Evolutionary conservation across 2,329 filamentous ascomycete genomes (phyloP), one percentile per base, ranked within the genome.

Genomic region (Metarhizium robertsii): DNA sequence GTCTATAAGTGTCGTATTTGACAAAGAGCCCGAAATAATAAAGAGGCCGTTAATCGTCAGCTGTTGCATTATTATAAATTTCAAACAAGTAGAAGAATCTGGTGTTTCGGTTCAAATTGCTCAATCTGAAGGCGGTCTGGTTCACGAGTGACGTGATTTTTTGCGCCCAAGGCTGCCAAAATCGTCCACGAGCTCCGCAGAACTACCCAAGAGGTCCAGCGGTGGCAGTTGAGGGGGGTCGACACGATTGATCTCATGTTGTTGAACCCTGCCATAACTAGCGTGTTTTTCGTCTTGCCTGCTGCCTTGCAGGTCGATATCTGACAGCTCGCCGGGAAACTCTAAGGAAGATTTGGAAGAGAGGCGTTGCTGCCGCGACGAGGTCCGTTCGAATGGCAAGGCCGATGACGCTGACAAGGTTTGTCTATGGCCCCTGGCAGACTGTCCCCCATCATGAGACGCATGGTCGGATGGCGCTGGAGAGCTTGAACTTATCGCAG

Each of bases 311-410:
- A 71, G 67, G 52, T 76, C 72, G 45, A 71, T 64, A 25, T 76
- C 72, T 25, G 68, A 74, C 53, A 75, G 70, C 18, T 77, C 76
- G 25, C 77, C 76, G 0, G 73, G 73, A 13, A 73, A 73, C 1
- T 74, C 73, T 43, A 75, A 67, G 0, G 80, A 83, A 0, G 79
- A 81, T 18, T 70, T 73, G 5, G 75, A 73, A 2, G 79, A 81
- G 8, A 75, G 67, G 3, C 78, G 75, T 40, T 40, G 8, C 59
- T 76, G 77, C 57, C 77, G 75, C 1, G 81, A 84, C 42, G 72
- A 73, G 29, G 73, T 77, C 6, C 81, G 76, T 58, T 84, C 79
- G 61, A 85, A 86, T 0, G 83, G 83, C 25, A 84, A 69, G 25
- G 60, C 66, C 52, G 61, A 67, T 13, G 63, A 61, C 16, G 59